Conservation (phyloP, 75 land plant species). For the Sequoia sempervirens region DNA sequence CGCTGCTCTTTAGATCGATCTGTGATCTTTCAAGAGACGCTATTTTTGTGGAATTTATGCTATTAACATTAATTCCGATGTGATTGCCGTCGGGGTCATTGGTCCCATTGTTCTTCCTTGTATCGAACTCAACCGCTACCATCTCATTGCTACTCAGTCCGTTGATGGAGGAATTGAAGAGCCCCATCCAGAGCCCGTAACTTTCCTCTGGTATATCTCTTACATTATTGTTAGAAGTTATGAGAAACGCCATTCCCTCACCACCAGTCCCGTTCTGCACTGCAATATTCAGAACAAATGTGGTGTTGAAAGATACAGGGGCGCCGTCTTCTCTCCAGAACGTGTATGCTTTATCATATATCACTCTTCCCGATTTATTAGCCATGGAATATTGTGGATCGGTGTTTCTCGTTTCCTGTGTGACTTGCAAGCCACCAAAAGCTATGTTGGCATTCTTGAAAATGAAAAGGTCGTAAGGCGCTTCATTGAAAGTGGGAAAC, state of each 20-base stretch:
- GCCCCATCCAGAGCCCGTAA: conserved; percentile 50
- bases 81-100: conserved; percentile 50
- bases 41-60: conserved; percentile 22
- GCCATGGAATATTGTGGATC: too few relatives aligned
- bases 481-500: too few relatives aligned
- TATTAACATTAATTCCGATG: conserved; percentile 56
- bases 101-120: not conserved
- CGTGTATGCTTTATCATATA: too few relatives aligned
- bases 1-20: not conserved
- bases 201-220: conserved; percentile 21
- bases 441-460: too few relatives aligned
- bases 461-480: too few relatives aligned
- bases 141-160: conserved; percentile 22
- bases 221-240: conserved; percentile 4
- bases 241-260: conserved; percentile 50
- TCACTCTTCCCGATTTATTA: too few relatives aligned
- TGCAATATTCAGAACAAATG: too few relatives aligned
- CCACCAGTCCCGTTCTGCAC: conserved; percentile 9
- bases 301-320: too few relatives aligned
- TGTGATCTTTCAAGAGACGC: conserved; percentile 8
- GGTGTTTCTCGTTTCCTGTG: too few relatives aligned
- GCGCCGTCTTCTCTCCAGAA: too few relatives aligned
- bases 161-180: conserved; percentile 47
- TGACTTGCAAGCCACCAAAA: too few relatives aligned
- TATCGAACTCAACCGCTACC: conserved; percentile 20